Evolutionary conservation across 2,329 filamentous ascomycete genomes (phyloP), one percentile per base, ranked within the genome.

Genomic region (Grosmannia clavigera): DNA sequence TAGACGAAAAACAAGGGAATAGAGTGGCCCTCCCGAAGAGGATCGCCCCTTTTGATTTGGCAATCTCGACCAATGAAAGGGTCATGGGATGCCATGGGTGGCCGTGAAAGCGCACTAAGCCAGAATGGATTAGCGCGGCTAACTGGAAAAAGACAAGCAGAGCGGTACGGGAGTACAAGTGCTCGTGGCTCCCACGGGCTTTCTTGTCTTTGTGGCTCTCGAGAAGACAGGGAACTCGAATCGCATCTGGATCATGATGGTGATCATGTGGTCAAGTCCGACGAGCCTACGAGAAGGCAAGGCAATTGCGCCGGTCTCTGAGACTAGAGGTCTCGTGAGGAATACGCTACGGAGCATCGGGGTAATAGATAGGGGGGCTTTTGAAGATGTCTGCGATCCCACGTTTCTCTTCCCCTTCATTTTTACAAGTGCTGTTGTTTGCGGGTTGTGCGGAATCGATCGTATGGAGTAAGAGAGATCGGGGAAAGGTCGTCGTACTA

Each of bases 51-150:
- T 56, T 46, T 31, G 19, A 16, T 56, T 46, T 16, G n/a, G 53
- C 38, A 19, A 16, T 9, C 10, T n/a, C 10, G 38, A 10, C 55
- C 55, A 56, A 56, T 56, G 10, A 46, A n/a, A 11, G 27, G 19
- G 38, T 40, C 38, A 40, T 40, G 38, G 38, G 38, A 40, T 16
- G 38, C 12, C 38, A 40, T 40, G 38, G 38, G 6, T 31, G 52
- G 31, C 19, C 7, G 25, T 27, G 25, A 29, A 25, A 53, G 52
- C 10, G 19, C 53, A 40, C 22, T 19, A 53, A 31, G 31, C 51
- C 6, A 16, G 14, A 3, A 11, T 27, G 38, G 60, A 27, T 52
- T 62, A 60, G 33, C 55, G 61, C 61, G 61, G 61, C 61, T 62
- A 62, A 56, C 61, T 55, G 19, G 7, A 61, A 60, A 55, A 52